A percentile compares a stretch with the other conserved stretches of the same genome.
Evolutionary conservation across 108 stramenopile genomes (phyloP).

Genomic region (Thalassiosira profunda): DNA sequence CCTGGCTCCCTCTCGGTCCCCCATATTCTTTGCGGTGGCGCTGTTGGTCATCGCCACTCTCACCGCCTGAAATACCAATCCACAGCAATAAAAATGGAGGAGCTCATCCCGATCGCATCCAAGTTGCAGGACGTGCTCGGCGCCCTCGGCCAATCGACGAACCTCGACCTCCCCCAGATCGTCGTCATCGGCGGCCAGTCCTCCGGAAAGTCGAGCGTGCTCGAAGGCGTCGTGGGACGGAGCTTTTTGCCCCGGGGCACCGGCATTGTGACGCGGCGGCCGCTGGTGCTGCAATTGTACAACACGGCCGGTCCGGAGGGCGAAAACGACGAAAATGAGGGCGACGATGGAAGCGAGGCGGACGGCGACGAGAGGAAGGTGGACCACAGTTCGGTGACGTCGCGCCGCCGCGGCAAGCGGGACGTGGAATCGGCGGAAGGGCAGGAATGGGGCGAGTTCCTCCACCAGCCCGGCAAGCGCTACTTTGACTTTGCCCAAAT

Average conservation of each 20-base stretch:
- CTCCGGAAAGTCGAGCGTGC: constrained; percentile 95
- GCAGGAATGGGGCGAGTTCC: constrained; percentile 96
- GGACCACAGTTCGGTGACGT: too few relatives aligned
- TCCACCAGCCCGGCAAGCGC: constrained; percentile 89
- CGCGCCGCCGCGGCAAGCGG: too few relatives aligned
- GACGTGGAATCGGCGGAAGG: constrained; percentile 15
- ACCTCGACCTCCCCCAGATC: constrained; percentile 98
- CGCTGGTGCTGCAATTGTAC: constrained; percentile 92
- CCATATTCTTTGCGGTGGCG: too few relatives aligned
- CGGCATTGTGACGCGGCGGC: constrained; percentile 98
- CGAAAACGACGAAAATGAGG: neutral
- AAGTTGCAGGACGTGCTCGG: constrained; percentile 99
- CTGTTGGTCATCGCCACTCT: too few relatives aligned
- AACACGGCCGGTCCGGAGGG: constrained; percentile 54
- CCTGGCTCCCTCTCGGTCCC: too few relatives aligned
- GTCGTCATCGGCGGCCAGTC: constrained; percentile 97
- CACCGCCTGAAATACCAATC: too few relatives aligned
- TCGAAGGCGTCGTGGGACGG: constrained; percentile 95
- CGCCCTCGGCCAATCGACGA: constrained; percentile 90
- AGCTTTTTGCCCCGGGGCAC: constrained; percentile 97
- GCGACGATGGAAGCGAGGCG: constrained; percentile 1
- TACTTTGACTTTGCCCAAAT: constrained; percentile 93
- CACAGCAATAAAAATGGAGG: too few relatives aligned
- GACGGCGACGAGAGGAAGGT: constrained; percentile 21
- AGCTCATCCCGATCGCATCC: constrained; percentile 98